These are phyloP conservation scores for Prinsepia uniflora DNA, from an alignment of 306 rosid genomes.

Conservation along the genomic window DNA sequence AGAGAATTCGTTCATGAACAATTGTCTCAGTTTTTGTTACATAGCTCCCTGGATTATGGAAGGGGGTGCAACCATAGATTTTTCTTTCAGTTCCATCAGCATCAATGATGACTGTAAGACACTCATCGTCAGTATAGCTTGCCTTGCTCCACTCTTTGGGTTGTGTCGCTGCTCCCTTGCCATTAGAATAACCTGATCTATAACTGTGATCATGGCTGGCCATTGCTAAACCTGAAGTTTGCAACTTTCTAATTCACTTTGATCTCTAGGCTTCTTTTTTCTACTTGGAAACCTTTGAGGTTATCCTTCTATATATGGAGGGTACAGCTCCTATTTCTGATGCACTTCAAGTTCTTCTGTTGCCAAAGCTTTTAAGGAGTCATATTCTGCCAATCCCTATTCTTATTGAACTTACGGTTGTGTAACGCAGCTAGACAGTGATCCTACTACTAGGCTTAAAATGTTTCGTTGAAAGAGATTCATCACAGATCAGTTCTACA, in stretches of 20 bases:
- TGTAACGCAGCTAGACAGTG: neutral
- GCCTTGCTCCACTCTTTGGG: slow-evolving; percentile 25
- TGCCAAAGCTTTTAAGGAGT: slow-evolving; percentile 18
- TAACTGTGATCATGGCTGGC: slow-evolving; percentile 25
- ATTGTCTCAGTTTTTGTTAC: slow-evolving; percentile 27
- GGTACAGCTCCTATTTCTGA: neutral
- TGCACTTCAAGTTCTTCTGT: slow-evolving; percentile 8
- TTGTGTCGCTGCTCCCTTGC: neutral
- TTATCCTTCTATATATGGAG: slow-evolving; percentile 8
- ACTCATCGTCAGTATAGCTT: slow-evolving; percentile 13
- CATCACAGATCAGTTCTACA: slow-evolving; percentile 7
- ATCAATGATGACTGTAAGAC: slow-evolving; percentile 19
- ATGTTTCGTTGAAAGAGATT: neutral
- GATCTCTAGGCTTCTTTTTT: neutral
- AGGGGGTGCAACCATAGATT: neutral
- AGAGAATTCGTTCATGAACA: slow-evolving; percentile 16
- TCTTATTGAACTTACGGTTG: neutral
- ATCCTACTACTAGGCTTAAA: neutral
- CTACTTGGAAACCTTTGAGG: neutral
- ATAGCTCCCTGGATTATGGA: neutral
- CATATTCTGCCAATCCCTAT: slow-evolving; percentile 17
- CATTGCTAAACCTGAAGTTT: slow-evolving; percentile 31
- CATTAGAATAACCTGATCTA: slow-evolving; percentile 20
- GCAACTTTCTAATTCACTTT: neutral
- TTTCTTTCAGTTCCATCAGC: slow-evolving; percentile 19